Evolutionary conservation across 225 moss, liverwort and hornwort genomes (phyloP).

Genomic region (Lunularia cruciata): DNA sequence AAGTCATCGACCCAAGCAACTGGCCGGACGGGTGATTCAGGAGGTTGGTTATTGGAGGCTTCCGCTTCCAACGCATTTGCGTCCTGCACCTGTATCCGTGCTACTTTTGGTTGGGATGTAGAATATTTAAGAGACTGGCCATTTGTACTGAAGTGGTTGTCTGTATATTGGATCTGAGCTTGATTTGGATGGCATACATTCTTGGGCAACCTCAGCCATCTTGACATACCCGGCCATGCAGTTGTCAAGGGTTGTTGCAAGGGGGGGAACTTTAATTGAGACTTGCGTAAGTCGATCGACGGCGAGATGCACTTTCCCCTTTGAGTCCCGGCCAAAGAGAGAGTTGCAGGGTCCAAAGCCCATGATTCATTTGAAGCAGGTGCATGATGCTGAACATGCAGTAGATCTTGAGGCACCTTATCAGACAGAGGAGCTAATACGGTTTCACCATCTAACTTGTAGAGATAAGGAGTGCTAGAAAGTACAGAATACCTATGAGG

Average conservation of each 20-base stretch:
- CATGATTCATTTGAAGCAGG: conserved; percentile 16
- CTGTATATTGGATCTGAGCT: not conserved
- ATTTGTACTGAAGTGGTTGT: not conserved
- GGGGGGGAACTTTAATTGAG: too few species aligned
- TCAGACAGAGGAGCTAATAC: not conserved
- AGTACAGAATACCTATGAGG: conserved; percentile 55
- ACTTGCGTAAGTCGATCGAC: conserved; percentile 2
- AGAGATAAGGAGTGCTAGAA: conserved; percentile 44
- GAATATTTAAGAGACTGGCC: not conserved
- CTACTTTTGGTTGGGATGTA: not conserved
- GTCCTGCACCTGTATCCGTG: not conserved
- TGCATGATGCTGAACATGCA: not conserved
- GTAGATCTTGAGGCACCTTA: conserved; percentile 4
- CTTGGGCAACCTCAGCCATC: not conserved
- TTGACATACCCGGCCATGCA: too few species aligned
- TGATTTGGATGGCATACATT: not conserved
- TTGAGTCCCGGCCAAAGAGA: not conserved
- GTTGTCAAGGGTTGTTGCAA: too few species aligned
- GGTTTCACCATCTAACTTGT: conserved; percentile 57
- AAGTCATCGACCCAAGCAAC: conserved; percentile 12
- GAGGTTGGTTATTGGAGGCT: not conserved
- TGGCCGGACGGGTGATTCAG: conserved; percentile 3
- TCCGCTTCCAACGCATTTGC: not conserved
- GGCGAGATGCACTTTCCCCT: not conserved
- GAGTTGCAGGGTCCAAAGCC: conserved; percentile 11